Conservation (phyloP, 345 rosid genomes). For the Camelina neglecta region DNA sequence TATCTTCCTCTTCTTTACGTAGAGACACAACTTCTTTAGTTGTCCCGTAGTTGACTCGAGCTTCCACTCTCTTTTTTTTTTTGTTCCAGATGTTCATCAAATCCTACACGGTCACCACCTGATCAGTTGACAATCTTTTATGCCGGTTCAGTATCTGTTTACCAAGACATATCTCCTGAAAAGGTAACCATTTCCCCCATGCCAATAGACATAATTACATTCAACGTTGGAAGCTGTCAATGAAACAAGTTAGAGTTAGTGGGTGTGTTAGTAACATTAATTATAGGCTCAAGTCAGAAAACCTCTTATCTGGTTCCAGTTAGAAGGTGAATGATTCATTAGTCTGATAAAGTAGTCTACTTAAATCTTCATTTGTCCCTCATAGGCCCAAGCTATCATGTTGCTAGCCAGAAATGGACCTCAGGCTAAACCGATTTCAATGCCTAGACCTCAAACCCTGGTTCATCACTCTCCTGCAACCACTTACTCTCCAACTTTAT, state of each 20-base stretch:
- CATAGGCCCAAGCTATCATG: slow-evolving; percentile 73
- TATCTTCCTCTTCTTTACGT: not conserved
- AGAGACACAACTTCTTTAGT: not conserved
- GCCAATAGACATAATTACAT: not conserved
- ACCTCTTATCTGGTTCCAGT: too few relatives aligned
- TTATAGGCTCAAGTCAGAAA: too few relatives aligned
- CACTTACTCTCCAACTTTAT: slow-evolving; percentile 39
- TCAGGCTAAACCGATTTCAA: slow-evolving; percentile 24
- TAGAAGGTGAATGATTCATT: too few relatives aligned
- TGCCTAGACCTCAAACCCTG: slow-evolving; percentile 26
- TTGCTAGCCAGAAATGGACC: slow-evolving; percentile 60
- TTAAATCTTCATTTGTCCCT: not conserved
- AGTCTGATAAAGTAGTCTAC: not conserved
- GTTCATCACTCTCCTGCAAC: slow-evolving; percentile 39
- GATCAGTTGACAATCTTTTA: slow-evolving; percentile 69
- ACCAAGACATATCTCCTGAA: slow-evolving; percentile 58
- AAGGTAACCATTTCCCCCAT: slow-evolving; percentile 46
- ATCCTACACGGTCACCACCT: slow-evolving; percentile 43
- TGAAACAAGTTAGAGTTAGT: too few relatives aligned
- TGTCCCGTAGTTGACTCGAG: slow-evolving; percentile 19
- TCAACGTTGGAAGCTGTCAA: too few relatives aligned
- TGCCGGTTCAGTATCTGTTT: slow-evolving; percentile 63
- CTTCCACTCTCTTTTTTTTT: slow-evolving; percentile 9
- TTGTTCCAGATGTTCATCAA: slow-evolving; percentile 44
- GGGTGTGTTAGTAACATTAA: too few relatives aligned